These are phyloP conservation scores for Termitomyces sp. DNA, from an alignment of 768 basidiomycete species.

Conservation along the genomic window DNA sequence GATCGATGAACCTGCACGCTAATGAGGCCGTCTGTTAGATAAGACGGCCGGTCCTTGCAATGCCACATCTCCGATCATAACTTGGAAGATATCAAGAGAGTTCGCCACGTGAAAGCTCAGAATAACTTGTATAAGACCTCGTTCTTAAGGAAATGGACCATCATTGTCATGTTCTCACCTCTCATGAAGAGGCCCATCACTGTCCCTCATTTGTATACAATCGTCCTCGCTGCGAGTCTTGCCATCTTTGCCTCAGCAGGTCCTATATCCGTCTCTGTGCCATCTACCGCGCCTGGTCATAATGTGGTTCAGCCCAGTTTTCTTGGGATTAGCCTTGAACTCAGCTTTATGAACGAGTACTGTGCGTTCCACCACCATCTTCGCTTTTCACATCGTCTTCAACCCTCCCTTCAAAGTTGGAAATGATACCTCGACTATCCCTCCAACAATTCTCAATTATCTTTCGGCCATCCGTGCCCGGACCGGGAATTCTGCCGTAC, in stretches of 20 bases:
- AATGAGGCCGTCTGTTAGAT: no score
- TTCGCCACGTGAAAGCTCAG: no score
- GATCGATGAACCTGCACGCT: no score
- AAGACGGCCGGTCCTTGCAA: no score
- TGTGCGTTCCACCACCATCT: slow-evolving; percentile 29
- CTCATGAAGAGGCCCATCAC: background rate
- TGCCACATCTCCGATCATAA: no score
- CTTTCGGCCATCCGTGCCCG: slow-evolving; percentile 51
- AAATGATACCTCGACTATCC: slow-evolving; percentile 48
- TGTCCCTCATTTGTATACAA: slow-evolving; percentile 17
- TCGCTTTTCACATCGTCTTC: background rate
- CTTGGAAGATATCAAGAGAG: no score
- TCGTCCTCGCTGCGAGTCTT: slow-evolving; percentile 7
- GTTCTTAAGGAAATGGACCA: background rate
- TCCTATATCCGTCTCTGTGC: slow-evolving; percentile 29
- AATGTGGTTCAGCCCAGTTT: slow-evolving; percentile 53
- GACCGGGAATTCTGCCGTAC: slow-evolving; percentile 39
- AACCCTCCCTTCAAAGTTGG: slow-evolving; percentile 37
- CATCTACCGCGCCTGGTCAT: slow-evolving; percentile 30
- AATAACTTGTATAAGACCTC: no score
- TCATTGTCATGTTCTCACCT: background rate
- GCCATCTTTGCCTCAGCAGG: slow-evolving; percentile 22
- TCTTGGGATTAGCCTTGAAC: slow-evolving; percentile 63
- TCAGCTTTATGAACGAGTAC: slow-evolving; percentile 59
- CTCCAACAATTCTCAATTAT: slow-evolving; percentile 56